Evolutionary conservation across 2,329 filamentous ascomycete species (phyloP).

Genomic region (Tolypocladium sp.): DNA sequence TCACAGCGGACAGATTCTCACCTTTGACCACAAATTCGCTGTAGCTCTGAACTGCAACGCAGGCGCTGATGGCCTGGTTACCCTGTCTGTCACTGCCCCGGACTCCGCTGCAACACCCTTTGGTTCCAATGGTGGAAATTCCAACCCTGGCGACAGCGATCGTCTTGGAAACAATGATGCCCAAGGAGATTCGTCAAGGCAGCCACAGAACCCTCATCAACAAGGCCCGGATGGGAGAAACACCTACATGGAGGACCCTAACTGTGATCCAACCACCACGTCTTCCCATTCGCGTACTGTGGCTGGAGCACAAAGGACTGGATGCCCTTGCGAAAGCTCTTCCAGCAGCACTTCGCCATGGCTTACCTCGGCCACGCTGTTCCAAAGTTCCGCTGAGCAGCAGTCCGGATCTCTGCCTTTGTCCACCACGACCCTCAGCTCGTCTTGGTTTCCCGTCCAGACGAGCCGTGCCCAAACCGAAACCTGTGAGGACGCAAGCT

Average conservation of each 20-base stretch:
- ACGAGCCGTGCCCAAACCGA: background rate
- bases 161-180: background rate
- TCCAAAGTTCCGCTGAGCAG: background rate
- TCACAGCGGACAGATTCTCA: conserved; percentile 2
- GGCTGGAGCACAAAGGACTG: background rate
- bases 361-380: background rate
- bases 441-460: background rate
- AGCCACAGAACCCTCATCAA: background rate
- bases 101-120: conserved; percentile 4
- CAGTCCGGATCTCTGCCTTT: background rate
- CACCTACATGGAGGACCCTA: background rate
- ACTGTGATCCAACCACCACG: background rate
- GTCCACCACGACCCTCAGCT: background rate
- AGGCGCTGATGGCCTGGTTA: conserved; percentile 22
- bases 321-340: background rate
- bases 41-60: conserved; percentile 17
- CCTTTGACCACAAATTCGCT: conserved; percentile 12
- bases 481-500: background rate
- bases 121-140: background rate
- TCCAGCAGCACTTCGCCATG: background rate
- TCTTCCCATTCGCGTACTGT: background rate
- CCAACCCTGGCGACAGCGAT: background rate
- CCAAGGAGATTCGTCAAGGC: background rate
- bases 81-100: conserved; percentile 13
- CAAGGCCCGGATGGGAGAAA: background rate